Conservation (phyloP, 345 rosid species). For the Geranium rotundifolium region DNA sequence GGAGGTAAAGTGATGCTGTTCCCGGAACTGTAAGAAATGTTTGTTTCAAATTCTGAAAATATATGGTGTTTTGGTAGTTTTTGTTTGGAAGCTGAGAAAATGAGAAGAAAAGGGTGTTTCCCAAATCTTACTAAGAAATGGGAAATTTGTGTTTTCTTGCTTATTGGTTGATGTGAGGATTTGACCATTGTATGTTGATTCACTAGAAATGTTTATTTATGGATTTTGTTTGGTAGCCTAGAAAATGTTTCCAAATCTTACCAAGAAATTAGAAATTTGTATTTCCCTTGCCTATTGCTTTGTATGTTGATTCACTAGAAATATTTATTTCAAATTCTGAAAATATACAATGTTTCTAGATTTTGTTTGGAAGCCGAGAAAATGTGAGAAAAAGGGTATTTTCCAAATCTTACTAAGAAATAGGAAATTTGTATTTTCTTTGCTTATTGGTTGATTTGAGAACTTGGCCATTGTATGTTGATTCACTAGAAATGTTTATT, state of each 20-base stretch:
- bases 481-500: too few species aligned
- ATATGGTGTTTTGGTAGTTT: background rate
- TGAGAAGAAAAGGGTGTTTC: too few species aligned
- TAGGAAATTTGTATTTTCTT: background rate
- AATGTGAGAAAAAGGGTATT: background rate
- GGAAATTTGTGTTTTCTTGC: background rate
- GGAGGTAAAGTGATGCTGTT: conserved; percentile 35
- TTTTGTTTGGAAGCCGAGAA: background rate
- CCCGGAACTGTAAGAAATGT: background rate
- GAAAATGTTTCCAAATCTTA: background rate
- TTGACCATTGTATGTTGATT: conserved; percentile 6
- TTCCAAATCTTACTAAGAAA: background rate
- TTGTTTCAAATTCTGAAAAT: background rate
- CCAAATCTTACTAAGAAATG: background rate
- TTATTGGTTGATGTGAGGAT: background rate
- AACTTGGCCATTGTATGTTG: background rate
- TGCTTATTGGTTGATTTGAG: background rate
- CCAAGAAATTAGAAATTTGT: background rate
- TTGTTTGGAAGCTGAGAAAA: background rate
- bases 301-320: conserved; percentile 12
- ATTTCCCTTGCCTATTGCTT: background rate
- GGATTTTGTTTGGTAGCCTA: background rate
- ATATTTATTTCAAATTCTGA: too few species aligned
- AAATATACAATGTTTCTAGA: background rate
- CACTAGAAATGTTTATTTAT: conserved; percentile 6